A percentile compares a stretch with the other conserved stretches of the same genome.
Evolutionary conservation across 2,329 filamentous ascomycete genomes (phyloP).

Genomic region (Anthostomella pinea): DNA sequence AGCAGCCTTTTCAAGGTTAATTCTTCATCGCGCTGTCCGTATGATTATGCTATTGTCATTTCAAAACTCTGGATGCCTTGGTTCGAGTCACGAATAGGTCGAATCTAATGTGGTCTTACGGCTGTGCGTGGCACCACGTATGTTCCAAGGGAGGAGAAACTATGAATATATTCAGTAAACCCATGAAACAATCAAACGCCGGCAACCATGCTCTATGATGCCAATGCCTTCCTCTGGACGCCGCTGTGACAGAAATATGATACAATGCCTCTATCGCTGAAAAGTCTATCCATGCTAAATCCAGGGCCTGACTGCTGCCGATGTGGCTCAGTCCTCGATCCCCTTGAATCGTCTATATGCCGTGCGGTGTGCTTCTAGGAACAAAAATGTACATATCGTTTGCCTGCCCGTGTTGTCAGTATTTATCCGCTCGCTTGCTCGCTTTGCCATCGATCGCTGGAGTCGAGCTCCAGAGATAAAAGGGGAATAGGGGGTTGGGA

Average conservation of each 20-base stretch:
- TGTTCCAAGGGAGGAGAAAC: too few species aligned
- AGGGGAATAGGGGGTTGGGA: background rate
- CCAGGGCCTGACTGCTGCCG: constrained; percentile 1
- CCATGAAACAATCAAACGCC: too few species aligned
- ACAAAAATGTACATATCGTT: constrained; percentile 83
- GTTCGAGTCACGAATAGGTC: too few species aligned
- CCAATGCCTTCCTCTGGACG: background rate
- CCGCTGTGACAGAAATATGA: background rate
- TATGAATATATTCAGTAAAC: too few species aligned
- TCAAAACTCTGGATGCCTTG: too few species aligned
- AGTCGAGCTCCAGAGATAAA: background rate
- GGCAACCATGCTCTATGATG: too few species aligned
- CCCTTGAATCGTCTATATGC: constrained; percentile 59
- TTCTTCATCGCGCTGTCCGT: too few species aligned
- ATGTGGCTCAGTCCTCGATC: constrained; percentile 29
- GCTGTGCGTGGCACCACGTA: too few species aligned
- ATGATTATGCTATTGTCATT: too few species aligned
- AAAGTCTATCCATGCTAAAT: constrained; percentile 12
- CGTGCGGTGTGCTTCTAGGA: constrained; percentile 83
- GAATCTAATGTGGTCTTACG: too few species aligned
- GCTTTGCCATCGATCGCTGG: background rate
- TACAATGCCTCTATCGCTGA: background rate
- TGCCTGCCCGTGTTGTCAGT: constrained; percentile 46
- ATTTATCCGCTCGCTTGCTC: background rate
- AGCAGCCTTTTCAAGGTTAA: too few species aligned